These are phyloP conservation scores for Beauveria asiatica DNA, from an alignment of 2,329 filamentous ascomycete species.

Conservation along the genomic window DNA sequence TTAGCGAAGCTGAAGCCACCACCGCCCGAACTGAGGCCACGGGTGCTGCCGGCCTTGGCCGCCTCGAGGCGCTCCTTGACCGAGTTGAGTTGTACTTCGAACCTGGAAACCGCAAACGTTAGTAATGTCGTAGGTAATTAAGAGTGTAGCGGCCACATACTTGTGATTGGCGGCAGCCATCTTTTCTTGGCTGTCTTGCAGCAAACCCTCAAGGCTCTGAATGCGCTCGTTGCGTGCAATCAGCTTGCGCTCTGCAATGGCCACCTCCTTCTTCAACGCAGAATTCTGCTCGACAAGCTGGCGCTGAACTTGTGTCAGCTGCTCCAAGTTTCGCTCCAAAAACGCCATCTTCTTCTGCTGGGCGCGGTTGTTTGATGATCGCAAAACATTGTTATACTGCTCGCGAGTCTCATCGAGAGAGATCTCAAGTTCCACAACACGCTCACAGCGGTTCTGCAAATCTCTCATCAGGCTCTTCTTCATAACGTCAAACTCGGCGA, in stretches of 20 bases:
- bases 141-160: slow-evolving; percentile 45
- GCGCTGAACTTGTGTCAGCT: slow-evolving; percentile 92
- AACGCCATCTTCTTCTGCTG: slow-evolving; percentile 99
- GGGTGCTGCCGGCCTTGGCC: slow-evolving; percentile 84
- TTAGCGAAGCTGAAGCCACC: slow-evolving; percentile 64
- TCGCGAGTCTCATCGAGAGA: slow-evolving; percentile 94
- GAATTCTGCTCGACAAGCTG: slow-evolving; percentile 98
- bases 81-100: slow-evolving; percentile 91
- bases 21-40: slow-evolving; percentile 62
- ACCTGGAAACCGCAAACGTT: slow-evolving; percentile 48
- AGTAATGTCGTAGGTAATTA: slow-evolving; percentile 15
- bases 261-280: slow-evolving; percentile 96
- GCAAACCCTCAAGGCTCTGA: slow-evolving; percentile 79
- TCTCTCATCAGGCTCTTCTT: slow-evolving; percentile 99
- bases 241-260: slow-evolving; percentile 94
- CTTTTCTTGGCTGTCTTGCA: slow-evolving; percentile 98
- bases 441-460: slow-evolving; percentile 94
- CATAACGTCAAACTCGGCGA: slow-evolving; percentile 98
- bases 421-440: slow-evolving; percentile 96
- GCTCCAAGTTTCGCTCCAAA: slow-evolving; percentile 93
- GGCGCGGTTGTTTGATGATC: slow-evolving; percentile 92
- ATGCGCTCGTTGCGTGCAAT: slow-evolving; percentile 96
- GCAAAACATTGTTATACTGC: slow-evolving; percentile 97
- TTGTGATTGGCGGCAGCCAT: slow-evolving; percentile 94
- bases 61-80: slow-evolving; percentile 97